A percentile compares a stretch with the other conserved stretches of the same genome.
These are phyloP conservation scores for Zizania palustris DNA, from an alignment of 202 grass and related monocot species.

Conservation along the genomic window DNA sequence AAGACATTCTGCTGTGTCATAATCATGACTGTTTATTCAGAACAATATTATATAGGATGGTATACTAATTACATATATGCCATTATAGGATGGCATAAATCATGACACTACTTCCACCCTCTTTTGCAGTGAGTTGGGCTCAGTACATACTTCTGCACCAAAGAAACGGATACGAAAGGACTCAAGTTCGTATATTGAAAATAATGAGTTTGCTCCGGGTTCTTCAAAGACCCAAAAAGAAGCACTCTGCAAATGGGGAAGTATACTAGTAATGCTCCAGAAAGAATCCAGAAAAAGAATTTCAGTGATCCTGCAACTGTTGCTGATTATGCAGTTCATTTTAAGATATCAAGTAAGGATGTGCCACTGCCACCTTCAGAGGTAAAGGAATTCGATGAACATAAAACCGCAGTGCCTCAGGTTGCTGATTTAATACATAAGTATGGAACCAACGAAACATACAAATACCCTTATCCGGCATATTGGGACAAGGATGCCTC, in stretches of 20 bases:
- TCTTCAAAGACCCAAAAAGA: constrained; percentile 54
- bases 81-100: constrained; percentile 26
- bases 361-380: constrained; percentile 52
- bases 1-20: neutral
- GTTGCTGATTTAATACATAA: constrained; percentile 48
- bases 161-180: constrained; percentile 96
- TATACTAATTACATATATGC: constrained; percentile 32
- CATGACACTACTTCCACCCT: constrained; percentile 29
- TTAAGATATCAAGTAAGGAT: constrained; percentile 63
- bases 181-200: constrained; percentile 47
- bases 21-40: constrained; percentile 19
- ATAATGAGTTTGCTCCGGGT: constrained; percentile 49
- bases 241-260: constrained; percentile 43
- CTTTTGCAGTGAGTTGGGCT: constrained; percentile 63
- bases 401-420: constrained; percentile 44
- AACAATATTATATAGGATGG: constrained; percentile 15
- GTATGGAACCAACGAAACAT: constrained; percentile 51
- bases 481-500: constrained; percentile 57
- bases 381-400: constrained; percentile 60
- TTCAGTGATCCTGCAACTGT: constrained; percentile 41
- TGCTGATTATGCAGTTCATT: constrained; percentile 42
- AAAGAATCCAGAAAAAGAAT: constrained; percentile 58
- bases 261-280: constrained; percentile 50
- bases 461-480: constrained; percentile 52
- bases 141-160: constrained; percentile 53